Evolutionary conservation across 2,329 filamentous ascomycete genomes (phyloP), one percentile per base, ranked within the genome.

Genomic region (Colletotrichum sojae): DNA sequence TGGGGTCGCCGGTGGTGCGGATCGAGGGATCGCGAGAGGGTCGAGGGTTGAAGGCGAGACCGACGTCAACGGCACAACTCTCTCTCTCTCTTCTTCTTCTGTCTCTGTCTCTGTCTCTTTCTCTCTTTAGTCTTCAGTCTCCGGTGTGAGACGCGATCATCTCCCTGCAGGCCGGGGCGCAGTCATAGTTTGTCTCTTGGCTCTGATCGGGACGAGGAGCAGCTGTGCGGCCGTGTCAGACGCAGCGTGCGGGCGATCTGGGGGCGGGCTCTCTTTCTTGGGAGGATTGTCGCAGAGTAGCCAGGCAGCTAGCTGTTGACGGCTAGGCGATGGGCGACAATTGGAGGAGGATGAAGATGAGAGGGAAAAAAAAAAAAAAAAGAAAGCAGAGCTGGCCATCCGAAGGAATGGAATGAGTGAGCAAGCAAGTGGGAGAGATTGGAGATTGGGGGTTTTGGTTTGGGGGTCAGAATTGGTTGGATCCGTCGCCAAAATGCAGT

Each of bases 141-240:
- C 56, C 48, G 48, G 52, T 52, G 52, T 57, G 63, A 70, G 67
- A 70, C 63, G 56, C 63, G 43, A 57, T 70, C 67, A 70, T 67
- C 67, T 70, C 67, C 67, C 62, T 67, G 67, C 67, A 68, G 65
- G 27, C 45, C n/a, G 48, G 27, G 60, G 40, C 39, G 60, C 53
- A 66, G 66, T 60, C 66, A 69, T 69, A 66, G 62, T 55, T 60
- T 55, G 57, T 62, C 49, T 22, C 36, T 22, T 25, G 39, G 20
- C 55, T 52, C 58, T 61, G 48, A 18, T 61, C 58, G 66, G 31
- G 49, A 60, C 12, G 22, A 43, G 31, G 31, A 36, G 6, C 31
- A 43, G 40, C 40, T 43, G 40, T 43, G 56, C 56, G 56, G 15
- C 31, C 25, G 56, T 59, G 56, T 59, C 43, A 49, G 56, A 59